These are phyloP conservation scores for Helicocarpus griseus DNA, from an alignment of 2,329 filamentous ascomycete genomes.

Conservation along the genomic window DNA sequence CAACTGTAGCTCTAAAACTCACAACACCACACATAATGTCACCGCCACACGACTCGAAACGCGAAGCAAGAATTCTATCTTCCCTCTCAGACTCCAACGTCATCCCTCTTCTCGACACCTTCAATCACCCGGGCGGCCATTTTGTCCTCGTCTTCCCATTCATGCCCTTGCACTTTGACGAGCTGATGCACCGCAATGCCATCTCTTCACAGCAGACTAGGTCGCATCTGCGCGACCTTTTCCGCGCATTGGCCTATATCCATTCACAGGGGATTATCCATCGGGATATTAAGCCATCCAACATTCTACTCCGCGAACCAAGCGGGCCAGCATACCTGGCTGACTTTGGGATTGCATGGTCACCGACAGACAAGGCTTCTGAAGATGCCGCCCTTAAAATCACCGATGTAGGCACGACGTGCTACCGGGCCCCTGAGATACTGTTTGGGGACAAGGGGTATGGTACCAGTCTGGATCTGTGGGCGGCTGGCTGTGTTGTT, in stretches of 20 bases:
- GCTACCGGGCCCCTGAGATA: constrained; percentile 82
- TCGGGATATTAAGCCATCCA: constrained; percentile 87
- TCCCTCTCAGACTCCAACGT: constrained; percentile 48
- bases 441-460: constrained; percentile 77
- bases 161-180: constrained; percentile 61
- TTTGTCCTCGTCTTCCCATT: constrained; percentile 81
- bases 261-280: constrained; percentile 75
- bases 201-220: constrained; percentile 31
- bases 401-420: constrained; percentile 85
- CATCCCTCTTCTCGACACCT: constrained; percentile 62
- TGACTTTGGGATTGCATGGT: constrained; percentile 92
- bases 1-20: constrained; percentile 68
- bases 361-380: constrained; percentile 44
- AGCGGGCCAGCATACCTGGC: constrained; percentile 67
- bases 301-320: constrained; percentile 61
- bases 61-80: constrained; percentile 67
- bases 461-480: constrained; percentile 67
- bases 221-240: constrained; percentile 55
- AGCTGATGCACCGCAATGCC: constrained; percentile 48
- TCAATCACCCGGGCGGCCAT: constrained; percentile 57
- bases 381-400: constrained; percentile 65
- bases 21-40: constrained; percentile 64
- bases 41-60: constrained; percentile 71
- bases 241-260: constrained; percentile 60
- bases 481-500: constrained; percentile 76